A percentile compares a stretch with the other conserved stretches of the same genome.
Evolutionary conservation across 1,139 yeast species (phyloP).

Genomic region (Eremothecium gossypii): DNA sequence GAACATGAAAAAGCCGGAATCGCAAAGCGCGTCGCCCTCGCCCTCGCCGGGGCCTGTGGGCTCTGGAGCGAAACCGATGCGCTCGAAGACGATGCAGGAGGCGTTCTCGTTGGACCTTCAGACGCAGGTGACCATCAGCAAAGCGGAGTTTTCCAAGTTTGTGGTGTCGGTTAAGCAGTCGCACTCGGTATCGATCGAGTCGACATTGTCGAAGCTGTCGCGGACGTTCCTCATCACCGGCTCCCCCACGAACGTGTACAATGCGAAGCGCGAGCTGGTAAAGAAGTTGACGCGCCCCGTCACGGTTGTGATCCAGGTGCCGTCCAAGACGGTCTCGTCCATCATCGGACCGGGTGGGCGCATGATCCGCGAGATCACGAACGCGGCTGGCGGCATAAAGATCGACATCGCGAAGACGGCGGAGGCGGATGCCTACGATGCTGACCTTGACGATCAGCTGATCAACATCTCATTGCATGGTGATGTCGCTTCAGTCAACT

Average conservation of each 20-base stretch:
- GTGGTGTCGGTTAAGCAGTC: slow-evolving; percentile 52
- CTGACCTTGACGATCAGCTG: slow-evolving; percentile 42
- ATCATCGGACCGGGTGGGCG: slow-evolving; percentile 89
- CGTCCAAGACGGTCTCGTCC: slow-evolving; percentile 68
- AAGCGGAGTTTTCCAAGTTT: slow-evolving; percentile 57
- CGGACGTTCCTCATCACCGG: slow-evolving; percentile 86
- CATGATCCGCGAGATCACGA: slow-evolving; percentile 70
- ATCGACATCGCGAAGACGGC: slow-evolving; percentile 58
- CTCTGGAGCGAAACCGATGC: slow-evolving; percentile 23
- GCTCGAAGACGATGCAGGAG: slow-evolving; percentile 51
- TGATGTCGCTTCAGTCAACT: slow-evolving; percentile 72
- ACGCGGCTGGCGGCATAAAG: slow-evolving; percentile 52
- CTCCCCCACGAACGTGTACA: slow-evolving; percentile 53
- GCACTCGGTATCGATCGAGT: slow-evolving; percentile 65
- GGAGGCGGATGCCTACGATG: slow-evolving; percentile 31
- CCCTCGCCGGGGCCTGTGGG: slow-evolving; percentile 20
- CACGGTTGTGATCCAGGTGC: slow-evolving; percentile 51
- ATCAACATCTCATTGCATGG: slow-evolving; percentile 67
- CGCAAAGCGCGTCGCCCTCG: slow-evolving; percentile 27
- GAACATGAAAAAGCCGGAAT: slow-evolving; percentile 33
- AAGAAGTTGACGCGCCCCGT: slow-evolving; percentile 74
- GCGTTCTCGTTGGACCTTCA: slow-evolving; percentile 63
- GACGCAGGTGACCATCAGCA: slow-evolving; percentile 54
- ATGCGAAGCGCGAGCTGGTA: slow-evolving; percentile 69
- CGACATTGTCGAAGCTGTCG: slow-evolving; percentile 68